phyloP scores from a whole-genome alignment of 83 land plant genomes.

The Thuja plicata region DNA sequence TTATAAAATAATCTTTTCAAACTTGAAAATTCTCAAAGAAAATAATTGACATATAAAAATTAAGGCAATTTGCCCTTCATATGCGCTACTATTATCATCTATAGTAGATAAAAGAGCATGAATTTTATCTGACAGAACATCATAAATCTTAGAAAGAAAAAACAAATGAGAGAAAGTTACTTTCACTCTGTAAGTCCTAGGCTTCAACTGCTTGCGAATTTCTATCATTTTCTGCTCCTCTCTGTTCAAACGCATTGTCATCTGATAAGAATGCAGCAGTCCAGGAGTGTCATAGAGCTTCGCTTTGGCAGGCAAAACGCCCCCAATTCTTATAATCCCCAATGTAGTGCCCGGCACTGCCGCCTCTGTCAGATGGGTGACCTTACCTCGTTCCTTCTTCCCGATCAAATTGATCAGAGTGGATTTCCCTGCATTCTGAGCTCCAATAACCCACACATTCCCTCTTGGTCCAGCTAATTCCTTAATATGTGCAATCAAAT shows the following conservation, averaged over 20 bases:
- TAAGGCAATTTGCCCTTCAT: neutral
- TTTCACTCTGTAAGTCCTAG: slow-evolving; percentile 84
- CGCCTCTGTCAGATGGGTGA: slow-evolving; percentile 87
- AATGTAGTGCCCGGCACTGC: slow-evolving; percentile 94
- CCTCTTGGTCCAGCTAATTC: slow-evolving; percentile 89
- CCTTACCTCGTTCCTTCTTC: slow-evolving; percentile 53
- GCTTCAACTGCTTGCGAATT: slow-evolving; percentile 85
- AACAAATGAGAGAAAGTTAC: slow-evolving; percentile 25
- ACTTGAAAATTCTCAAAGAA: neutral
- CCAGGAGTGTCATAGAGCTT: slow-evolving; percentile 97
- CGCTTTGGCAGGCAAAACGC: slow-evolving; percentile 81
- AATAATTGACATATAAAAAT: neutral
- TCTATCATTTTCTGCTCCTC: slow-evolving; percentile 93
- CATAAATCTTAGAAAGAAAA: neutral
- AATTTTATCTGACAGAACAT: neutral
- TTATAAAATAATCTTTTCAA: neutral
- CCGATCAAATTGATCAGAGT: slow-evolving; percentile 85
- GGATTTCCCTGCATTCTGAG: slow-evolving; percentile 97
- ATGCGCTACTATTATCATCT: neutral
- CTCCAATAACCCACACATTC: slow-evolving; percentile 94
- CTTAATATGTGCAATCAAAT: slow-evolving; percentile 58
- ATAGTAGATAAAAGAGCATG: neutral
- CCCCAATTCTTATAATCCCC: slow-evolving; percentile 75
- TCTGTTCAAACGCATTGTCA: slow-evolving; percentile 74
- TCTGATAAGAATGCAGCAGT: slow-evolving; percentile 78